phyloP scores from a whole-genome alignment of 2,329 filamentous ascomycete genomes.

The Scedosporium minutisporum region DNA sequence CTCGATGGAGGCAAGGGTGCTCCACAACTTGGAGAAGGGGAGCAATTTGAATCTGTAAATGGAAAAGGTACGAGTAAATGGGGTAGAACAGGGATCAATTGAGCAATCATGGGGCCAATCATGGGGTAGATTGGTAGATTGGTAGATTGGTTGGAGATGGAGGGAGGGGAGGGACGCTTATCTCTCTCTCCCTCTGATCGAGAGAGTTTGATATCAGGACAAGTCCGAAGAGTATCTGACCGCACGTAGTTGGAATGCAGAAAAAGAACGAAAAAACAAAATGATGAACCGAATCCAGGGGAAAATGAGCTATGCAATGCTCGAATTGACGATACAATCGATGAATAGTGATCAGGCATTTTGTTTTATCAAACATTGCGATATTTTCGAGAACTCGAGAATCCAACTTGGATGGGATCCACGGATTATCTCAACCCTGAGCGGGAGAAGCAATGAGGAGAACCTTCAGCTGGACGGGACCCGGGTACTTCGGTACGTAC shows the following conservation, averaged over 20 bases:
- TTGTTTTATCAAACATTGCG: too few relatives aligned
- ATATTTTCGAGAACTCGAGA: too few relatives aligned
- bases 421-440: too few relatives aligned
- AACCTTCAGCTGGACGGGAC: too few relatives aligned
- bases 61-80: neutral
- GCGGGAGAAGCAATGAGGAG: too few relatives aligned
- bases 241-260: neutral
- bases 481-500: too few relatives aligned
- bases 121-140: neutral
- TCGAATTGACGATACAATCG: neutral
- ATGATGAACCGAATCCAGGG: neutral
- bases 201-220: neutral
- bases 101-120: neutral
- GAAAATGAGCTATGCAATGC: neutral
- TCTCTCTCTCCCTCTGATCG: neutral
- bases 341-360: too few relatives aligned
- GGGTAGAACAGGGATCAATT: neutral
- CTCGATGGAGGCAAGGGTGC: too few relatives aligned
- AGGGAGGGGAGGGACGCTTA: neutral
- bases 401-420: too few relatives aligned
- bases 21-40: too few relatives aligned
- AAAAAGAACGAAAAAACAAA: neutral
- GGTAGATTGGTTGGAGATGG: neutral
- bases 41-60: neutral
- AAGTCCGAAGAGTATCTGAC: too few relatives aligned